phyloP scores from a whole-genome alignment of 208 protist genomes.

The Cochliopodium minus region DNA sequence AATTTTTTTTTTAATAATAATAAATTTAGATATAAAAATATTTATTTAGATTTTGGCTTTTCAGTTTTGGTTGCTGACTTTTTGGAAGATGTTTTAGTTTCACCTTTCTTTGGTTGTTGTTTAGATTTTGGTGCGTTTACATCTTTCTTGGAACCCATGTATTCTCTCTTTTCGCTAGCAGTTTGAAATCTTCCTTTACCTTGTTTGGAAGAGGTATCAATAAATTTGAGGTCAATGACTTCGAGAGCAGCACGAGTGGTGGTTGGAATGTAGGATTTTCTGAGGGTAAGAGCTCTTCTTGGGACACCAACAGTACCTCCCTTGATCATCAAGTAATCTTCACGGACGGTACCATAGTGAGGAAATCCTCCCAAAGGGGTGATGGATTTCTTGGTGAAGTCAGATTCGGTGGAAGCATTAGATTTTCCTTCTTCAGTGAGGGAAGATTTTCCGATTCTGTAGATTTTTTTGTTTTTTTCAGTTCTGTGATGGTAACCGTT shows the following conservation, averaged over 20 bases:
- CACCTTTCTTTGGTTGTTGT: no score
- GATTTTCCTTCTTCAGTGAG: constrained; percentile 36
- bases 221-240: constrained; percentile 90
- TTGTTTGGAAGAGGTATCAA: constrained; percentile 97
- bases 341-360: constrained; percentile 87
- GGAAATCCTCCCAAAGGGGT: constrained; percentile 97
- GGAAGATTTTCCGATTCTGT: constrained; percentile 64
- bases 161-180: constrained; percentile 82
- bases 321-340: constrained; percentile 96
- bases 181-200: constrained; percentile 98
- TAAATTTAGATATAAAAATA: no score
- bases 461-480: constrained; percentile 99
- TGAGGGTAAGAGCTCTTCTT: constrained; percentile 90
- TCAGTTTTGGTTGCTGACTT: no score
- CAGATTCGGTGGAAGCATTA: constrained; percentile 76
- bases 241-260: constrained; percentile 59
- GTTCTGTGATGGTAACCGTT: constrained; percentile 94
- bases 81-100: no score
- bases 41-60: no score
- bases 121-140: no score
- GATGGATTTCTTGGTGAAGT: constrained; percentile 95
- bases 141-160: constrained; percentile 83
- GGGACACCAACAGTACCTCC: constrained; percentile 69
- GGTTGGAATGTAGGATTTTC: constrained; percentile 76
- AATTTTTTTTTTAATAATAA: no score